Evolutionary conservation across 192 early-diverging fungal species (phyloP), one percentile per base, ranked within the genome.

Genomic region (Dispira simplex): DNA sequence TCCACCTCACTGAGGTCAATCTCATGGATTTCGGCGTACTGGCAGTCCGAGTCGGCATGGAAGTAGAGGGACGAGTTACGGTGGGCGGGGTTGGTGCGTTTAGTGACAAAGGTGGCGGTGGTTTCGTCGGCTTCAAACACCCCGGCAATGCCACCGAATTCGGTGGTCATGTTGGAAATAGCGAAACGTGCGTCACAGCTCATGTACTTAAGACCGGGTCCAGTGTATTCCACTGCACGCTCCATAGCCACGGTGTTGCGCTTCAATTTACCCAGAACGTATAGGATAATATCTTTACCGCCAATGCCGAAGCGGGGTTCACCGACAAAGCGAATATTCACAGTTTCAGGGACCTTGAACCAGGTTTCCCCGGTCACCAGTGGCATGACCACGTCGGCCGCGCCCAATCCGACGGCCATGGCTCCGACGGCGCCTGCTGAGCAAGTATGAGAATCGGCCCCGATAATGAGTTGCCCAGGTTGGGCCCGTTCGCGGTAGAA

Each of bases 101-200:
- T 81, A 65, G 77, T 73, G 67, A 88, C 75, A 63, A 77, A 90
- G 3, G 83, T 79, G 18, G 88, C 85, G 14, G 85, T 90, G 65
- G 78, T 77, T 76, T 84, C 80, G 63, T 88, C 84, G 43, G 80
- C 81, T 71, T 82, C 85, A 71, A 83, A 90, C 64, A 90, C 87
- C 52, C 87, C 87, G 55, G 87, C 87, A 73, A 90, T 90, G 60
- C 83, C 87, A 63, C 87, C 87, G 80, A 90, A 90, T 72, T 90
- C 87, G 62, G 87, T 90, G 65, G 84, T 79, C 87, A 90, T 90
- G 77, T 87, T 88, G 68, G 87, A 75, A 67, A 86, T 80, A 25
- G 87, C 85, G 67, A 90, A 87, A 52, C 88, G 80, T 32, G 85
- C 87, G 72, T 90, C 87, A 73, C 87, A 88, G 62, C 84, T 84